Evolutionary conservation across 1,284 basidiomycete species (phyloP).

Genomic region (Veloporphyrellus conicus): DNA sequence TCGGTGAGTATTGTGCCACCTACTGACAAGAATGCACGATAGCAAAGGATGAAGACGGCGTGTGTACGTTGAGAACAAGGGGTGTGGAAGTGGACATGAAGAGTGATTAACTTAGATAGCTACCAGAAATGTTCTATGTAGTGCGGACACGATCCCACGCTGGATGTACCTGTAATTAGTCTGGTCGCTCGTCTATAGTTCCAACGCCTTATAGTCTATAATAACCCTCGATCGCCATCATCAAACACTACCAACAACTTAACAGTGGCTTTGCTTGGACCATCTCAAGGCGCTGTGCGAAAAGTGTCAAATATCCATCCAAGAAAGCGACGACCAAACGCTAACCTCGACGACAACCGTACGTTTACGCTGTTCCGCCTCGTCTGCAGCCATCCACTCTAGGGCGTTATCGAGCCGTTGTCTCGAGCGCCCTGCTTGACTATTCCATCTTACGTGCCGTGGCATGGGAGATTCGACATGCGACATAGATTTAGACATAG

Average conservation of each 20-base stretch:
- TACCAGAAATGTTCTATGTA: no score
- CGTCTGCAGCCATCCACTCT: constrained; percentile 64
- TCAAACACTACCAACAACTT: constrained; percentile 56
- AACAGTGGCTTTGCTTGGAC: constrained; percentile 64
- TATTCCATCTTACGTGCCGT: constrained; percentile 45
- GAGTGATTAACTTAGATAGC: no score
- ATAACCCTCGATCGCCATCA: background rate
- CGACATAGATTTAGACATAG: constrained; percentile 70
- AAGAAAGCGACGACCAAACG: background rate
- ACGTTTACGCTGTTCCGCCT: constrained; percentile 47
- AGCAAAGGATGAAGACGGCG: constrained; percentile 66
- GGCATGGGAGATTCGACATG: constrained; percentile 46
- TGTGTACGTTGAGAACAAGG: constrained; percentile 65
- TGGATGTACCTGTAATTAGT: no score
- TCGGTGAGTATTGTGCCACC: background rate
- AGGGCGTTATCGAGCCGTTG: constrained; percentile 42
- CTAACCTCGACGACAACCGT: constrained; percentile 69
- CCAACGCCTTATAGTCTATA: constrained; percentile 10
- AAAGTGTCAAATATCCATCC: constrained; percentile 2
- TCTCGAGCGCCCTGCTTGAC: constrained; percentile 28
- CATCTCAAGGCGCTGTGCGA: constrained; percentile 62
- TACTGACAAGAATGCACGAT: constrained; percentile 66
- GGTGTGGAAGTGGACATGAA: constrained; percentile 13
- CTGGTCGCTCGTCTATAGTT: background rate
- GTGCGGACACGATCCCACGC: no score